Evolutionary conservation across 768 basidiomycete genomes (phyloP).

Genomic region (Strobilomyces dryophilus): DNA sequence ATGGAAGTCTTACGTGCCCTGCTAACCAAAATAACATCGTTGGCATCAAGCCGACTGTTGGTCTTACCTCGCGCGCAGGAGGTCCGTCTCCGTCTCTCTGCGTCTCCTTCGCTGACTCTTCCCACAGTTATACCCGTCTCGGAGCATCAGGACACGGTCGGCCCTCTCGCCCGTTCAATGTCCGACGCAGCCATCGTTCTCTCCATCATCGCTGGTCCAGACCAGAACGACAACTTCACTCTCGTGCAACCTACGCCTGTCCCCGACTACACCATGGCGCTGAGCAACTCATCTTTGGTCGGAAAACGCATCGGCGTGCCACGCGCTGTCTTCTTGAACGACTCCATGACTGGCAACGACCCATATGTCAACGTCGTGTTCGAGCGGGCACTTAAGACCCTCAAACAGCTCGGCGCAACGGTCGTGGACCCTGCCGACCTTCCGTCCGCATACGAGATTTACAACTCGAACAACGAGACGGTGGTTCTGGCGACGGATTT

Average conservation of each 20-base stretch:
- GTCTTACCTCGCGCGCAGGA: constrained; percentile 55
- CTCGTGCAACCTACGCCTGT: constrained; percentile 47
- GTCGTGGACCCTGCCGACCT: constrained; percentile 54
- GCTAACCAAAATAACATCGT: constrained; percentile 49
- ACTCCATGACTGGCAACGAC: constrained; percentile 28
- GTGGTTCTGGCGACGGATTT: constrained; percentile 54
- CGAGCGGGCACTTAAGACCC: constrained; percentile 35
- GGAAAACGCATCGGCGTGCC: constrained; percentile 46
- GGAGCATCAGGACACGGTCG: constrained; percentile 56
- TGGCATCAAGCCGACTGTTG: constrained; percentile 59
- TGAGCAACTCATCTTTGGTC: constrained; percentile 42
- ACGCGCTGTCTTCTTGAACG: constrained; percentile 26
- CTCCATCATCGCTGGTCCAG: constrained; percentile 50
- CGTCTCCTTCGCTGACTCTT: background rate
- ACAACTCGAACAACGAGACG: constrained; percentile 48
- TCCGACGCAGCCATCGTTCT: constrained; percentile 54
- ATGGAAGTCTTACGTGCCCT: constrained; percentile 54
- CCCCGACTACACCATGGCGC: constrained; percentile 53
- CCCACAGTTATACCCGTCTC: constrained; percentile 52
- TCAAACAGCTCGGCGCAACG: constrained; percentile 38
- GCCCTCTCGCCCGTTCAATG: constrained; percentile 51
- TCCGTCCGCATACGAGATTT: constrained; percentile 46
- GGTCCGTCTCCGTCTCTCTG: constrained; percentile 30
- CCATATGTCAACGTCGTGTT: constrained; percentile 29
- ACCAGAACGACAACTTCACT: constrained; percentile 53